phyloP scores from a whole-genome alignment of 2,329 filamentous ascomycete genomes.

The Zalaria obscura region DNA sequence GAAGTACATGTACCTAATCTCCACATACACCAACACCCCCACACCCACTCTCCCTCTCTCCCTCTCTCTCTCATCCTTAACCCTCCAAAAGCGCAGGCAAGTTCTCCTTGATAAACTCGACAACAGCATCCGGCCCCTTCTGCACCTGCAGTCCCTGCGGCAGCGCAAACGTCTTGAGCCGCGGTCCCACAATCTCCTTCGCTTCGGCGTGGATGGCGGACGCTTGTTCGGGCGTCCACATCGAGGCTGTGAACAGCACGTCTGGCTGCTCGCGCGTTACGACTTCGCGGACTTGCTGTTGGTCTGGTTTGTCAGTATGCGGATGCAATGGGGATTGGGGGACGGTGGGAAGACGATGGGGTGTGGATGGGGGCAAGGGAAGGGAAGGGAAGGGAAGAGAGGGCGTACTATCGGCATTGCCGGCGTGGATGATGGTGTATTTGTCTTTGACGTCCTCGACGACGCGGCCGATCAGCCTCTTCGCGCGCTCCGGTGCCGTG shows the following conservation, averaged over 20 bases:
- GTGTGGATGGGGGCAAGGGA: too few species aligned
- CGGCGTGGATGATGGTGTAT: slow-evolving; percentile 49
- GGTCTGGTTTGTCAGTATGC: slow-evolving; percentile 21
- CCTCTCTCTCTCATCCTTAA: neutral
- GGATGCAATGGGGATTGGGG: slow-evolving; percentile 11
- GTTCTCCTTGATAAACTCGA: slow-evolving; percentile 35
- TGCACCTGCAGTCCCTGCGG: slow-evolving; percentile 40
- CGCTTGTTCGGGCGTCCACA: slow-evolving; percentile 40
- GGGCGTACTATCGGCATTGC: slow-evolving; percentile 43
- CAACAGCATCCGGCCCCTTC: slow-evolving; percentile 38
- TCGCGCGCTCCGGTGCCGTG: slow-evolving; percentile 50
- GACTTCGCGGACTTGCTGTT: slow-evolving; percentile 40
- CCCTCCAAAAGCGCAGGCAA: slow-evolving; percentile 17
- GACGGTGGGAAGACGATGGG: too few species aligned
- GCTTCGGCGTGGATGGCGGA: slow-evolving; percentile 31
- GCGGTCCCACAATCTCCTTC: slow-evolving; percentile 26
- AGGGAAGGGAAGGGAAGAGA: too few species aligned
- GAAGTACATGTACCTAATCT: too few species aligned
- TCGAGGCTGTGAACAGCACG: slow-evolving; percentile 46
- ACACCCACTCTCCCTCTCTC: too few species aligned
- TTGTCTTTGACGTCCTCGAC: slow-evolving; percentile 46
- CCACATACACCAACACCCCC: too few species aligned
- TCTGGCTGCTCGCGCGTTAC: slow-evolving; percentile 40
- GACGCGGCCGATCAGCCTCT: slow-evolving; percentile 46
- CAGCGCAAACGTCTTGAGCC: slow-evolving; percentile 37